Conservation (phyloP, 2,329 filamentous ascomycete species). For the Apiospora arundinis region DNA sequence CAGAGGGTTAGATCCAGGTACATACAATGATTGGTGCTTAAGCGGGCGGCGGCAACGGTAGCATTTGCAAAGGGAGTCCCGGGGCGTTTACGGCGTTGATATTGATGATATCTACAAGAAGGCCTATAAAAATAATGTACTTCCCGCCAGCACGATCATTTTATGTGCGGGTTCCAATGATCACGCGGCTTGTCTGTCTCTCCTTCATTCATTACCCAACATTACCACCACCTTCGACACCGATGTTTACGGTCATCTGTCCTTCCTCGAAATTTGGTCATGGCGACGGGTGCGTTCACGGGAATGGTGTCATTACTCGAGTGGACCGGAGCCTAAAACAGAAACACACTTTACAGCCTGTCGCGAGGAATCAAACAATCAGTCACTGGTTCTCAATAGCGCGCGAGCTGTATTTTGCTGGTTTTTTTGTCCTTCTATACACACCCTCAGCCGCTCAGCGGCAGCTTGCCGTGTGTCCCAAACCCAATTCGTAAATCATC, state of each 20-base stretch:
- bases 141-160: conserved; percentile 12
- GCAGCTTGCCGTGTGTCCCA: conserved; percentile 27
- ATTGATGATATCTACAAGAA: conserved; percentile 22
- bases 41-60: conserved; percentile 5
- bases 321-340: conserved; percentile 27
- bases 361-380: conserved; percentile 33
- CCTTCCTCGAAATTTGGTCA: neutral
- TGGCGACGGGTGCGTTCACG: conserved; percentile 23
- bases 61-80: conserved; percentile 9
- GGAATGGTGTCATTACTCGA: conserved; percentile 24
- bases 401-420: conserved; percentile 26
- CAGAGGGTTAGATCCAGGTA: neutral
- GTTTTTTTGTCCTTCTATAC: conserved; percentile 27
- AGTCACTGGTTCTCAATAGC: conserved; percentile 37
- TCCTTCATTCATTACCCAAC: neutral
- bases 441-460: conserved; percentile 32
- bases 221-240: conserved; percentile 16
- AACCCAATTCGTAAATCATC: conserved; percentile 26
- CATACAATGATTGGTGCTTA: conserved; percentile 14
- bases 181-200: neutral
- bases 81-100: conserved; percentile 24
- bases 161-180: conserved; percentile 14
- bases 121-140: conserved; percentile 9
- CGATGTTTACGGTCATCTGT: conserved; percentile 1
- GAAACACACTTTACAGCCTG: conserved; percentile 40